Evolutionary conservation across 176 grass and related monocot genomes (phyloP), one percentile per base, ranked within the genome.

Genomic region (Oryza rufipogon): DNA sequence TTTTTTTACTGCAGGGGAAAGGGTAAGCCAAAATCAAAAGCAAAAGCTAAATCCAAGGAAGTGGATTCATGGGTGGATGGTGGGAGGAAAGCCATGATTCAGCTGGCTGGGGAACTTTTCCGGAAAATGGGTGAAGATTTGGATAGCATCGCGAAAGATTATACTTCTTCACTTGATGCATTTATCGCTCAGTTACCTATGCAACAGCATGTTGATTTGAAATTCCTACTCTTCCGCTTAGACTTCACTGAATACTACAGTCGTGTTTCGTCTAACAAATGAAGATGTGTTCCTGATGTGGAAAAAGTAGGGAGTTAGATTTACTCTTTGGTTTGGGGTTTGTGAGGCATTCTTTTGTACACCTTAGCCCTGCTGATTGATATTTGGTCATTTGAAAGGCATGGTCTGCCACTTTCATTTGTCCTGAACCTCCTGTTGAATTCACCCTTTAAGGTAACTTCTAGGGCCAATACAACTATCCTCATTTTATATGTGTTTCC

Each of bases 221-320:
- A 98, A 70, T 98, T 95, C 75, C 91, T 95, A 15, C 90, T 98
- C 39, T 98, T 98, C 86, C 92, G 96, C 60, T 80, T 98, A 48
- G 91, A 98, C 70, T 98, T 95, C 76, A 98, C 96, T 10, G 93
- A 98, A 76, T 98, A 95, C 52, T 98, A 98, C 74, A 98, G 91
- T 22, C 84, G 75, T 68, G 85, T 83, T 83, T 86, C 85, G 7
- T 71, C 76, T 48, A 83, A 32, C 79, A 93, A 92, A 86, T 95
- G 89, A 93, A 90, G 68, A 75, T 11, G 10, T 70, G 32, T 41
- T 68, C 25, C 16, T 78, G 45, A 51, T 69, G 73, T 68, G 72
- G 73, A 89, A 76, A 77, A 78, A 84, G 9, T 77, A 85, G 42
- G 42, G 2, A 78, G 20, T 85, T 61, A 81, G 72, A 76, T 91